Base-by-base conservation (phyloP, 768 basidiomycete species). In the Lenzites betulinus region DNA sequence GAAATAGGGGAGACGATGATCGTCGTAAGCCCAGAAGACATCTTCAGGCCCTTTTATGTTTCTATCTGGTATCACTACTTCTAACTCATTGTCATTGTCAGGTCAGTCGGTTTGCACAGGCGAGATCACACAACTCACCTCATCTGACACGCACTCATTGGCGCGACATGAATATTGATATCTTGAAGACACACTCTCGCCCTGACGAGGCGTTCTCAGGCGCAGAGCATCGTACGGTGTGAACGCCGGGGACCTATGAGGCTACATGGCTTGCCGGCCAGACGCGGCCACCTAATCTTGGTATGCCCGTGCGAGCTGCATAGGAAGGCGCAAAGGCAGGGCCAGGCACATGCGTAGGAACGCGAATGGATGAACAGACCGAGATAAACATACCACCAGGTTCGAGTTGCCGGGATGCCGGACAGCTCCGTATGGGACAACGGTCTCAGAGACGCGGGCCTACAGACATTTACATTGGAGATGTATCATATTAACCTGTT, bases 401-500 rank as follows among this genome's bases (percentile, higher is more conserved):
- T 18, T 39, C 30, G 30, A 33, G 4, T 11, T 33, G 30, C 11
- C 4, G 11, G 30, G 11, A 33, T 33, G 30, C 11, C 6, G 30
- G 30, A 33, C 30, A 33, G 11, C 30, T 33, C 30, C 30, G 30
- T 33, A 33, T 33, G 30, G 30, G 30, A 33, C 6, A 11, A 33
- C 11, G 30, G 6, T 33, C 30, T 33, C 30, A 33, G 30, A 33
- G 30, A 8, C 38, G 6, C 18, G 6, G 44, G 11, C 15, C 11
- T 11, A 33, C 30, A 54, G 30, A 54, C 33, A 55, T 47, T 44
- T 30, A 54, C 33, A 55, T 47, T 44, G 47, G 44, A 49, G 38
- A 42, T 41, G 28, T 48, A 48, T 41, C 23, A 49, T 28, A 41
- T 18, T 41, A 36, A 41, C 46, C 55, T 57, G 38, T 18, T 15